Evolutionary conservation across 257 asterid genomes (phyloP).

Genomic region (Capsicum rhomboideum): DNA sequence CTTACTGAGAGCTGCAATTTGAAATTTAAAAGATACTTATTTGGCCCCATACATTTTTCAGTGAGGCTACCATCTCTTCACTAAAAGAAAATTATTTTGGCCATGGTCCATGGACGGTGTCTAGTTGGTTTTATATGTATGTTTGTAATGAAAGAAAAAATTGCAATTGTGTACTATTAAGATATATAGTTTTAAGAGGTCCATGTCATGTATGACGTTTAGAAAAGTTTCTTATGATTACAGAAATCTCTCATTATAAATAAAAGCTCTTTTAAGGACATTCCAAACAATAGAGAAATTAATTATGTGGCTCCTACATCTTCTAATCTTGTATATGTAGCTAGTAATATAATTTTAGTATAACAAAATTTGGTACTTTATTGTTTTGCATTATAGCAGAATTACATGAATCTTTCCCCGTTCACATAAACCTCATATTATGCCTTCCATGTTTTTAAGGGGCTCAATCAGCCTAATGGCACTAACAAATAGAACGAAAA

Average conservation of each 20-base stretch:
- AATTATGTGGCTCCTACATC: neutral
- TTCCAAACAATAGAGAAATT: neutral
- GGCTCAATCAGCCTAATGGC: too few species aligned
- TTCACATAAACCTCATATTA: too few species aligned
- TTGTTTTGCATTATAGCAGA: too few species aligned
- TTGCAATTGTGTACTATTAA: neutral
- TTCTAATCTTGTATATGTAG: neutral
- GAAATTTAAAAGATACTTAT: neutral
- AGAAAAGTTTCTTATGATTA: neutral
- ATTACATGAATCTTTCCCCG: too few species aligned
- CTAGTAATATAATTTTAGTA: neutral
- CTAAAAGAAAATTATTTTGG: neutral
- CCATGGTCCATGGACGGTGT: neutral
- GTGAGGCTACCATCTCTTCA: neutral
- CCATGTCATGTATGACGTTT: neutral
- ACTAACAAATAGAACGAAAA: too few species aligned
- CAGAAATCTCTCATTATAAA: neutral
- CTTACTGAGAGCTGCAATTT: neutral
- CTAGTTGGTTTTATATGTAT: neutral
- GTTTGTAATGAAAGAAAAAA: neutral
- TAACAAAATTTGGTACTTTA: neutral
- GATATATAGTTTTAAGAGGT: neutral
- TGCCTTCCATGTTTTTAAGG: too few species aligned
- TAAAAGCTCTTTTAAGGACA: neutral
- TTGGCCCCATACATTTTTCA: neutral